Percentiles rank a stretch among this genome's conserved stretches.
Conservation (phyloP, 1,139 yeast genomes). For the Magnusiomyces starmeri region DNA sequence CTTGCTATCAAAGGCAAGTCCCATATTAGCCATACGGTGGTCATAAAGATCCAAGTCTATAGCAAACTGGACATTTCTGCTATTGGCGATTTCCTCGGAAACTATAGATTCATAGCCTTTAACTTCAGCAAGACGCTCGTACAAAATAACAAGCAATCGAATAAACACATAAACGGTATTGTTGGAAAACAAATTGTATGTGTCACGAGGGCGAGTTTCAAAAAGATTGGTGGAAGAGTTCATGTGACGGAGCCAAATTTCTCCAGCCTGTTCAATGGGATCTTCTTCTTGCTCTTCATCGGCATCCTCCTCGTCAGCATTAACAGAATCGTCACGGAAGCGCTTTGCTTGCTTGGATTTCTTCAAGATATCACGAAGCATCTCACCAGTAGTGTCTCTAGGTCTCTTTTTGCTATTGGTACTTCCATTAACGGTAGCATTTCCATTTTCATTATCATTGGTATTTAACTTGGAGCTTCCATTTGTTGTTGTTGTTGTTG, state of each 20-base stretch:
- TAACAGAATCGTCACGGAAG: slow-evolving; percentile 20
- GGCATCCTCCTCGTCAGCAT: slow-evolving; percentile 28
- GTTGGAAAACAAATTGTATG: slow-evolving; percentile 78
- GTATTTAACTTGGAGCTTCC: neutral
- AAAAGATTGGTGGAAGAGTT: slow-evolving; percentile 13
- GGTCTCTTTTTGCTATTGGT: slow-evolving; percentile 37
- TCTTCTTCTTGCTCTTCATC: slow-evolving; percentile 16
- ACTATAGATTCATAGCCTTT: slow-evolving; percentile 61
- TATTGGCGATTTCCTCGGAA: slow-evolving; percentile 51
- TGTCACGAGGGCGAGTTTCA: slow-evolving; percentile 24
- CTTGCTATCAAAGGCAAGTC: slow-evolving; percentile 64
- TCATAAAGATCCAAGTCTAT: slow-evolving; percentile 77
- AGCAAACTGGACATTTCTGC: slow-evolving; percentile 76
- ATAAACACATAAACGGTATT: slow-evolving; percentile 87
- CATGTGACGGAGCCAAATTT: slow-evolving; percentile 49
- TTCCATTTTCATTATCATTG: neutral
- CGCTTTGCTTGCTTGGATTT: slow-evolving; percentile 41
- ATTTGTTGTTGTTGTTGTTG: neutral
- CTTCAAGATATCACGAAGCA: slow-evolving; percentile 65
- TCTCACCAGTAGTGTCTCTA: slow-evolving; percentile 29
- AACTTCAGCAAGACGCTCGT: slow-evolving; percentile 70
- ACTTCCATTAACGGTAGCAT: neutral
- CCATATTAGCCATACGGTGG: slow-evolving; percentile 74
- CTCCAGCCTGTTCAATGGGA: slow-evolving; percentile 50
- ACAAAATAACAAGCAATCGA: slow-evolving; percentile 77